Conservation (phyloP, 805 yeast species). For the Sugiyamaella floridensis region DNA sequence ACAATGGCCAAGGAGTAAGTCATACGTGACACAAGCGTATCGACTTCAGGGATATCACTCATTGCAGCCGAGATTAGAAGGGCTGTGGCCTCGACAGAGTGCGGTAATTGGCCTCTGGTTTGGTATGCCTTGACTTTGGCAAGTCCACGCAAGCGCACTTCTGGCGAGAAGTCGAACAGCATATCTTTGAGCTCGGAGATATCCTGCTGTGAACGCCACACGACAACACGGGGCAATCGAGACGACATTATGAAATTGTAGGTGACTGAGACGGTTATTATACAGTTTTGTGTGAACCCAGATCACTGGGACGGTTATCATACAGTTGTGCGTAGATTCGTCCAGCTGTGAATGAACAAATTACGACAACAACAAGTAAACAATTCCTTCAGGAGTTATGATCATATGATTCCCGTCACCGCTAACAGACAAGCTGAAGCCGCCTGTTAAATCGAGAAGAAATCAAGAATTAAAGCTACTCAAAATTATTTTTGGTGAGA, state of each 20-base stretch:
- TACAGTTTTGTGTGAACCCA: too few relatives aligned
- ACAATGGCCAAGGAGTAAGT: slow-evolving; percentile 69
- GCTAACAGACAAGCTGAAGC: background rate
- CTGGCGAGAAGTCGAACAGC: slow-evolving; percentile 43
- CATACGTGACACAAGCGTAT: slow-evolving; percentile 38
- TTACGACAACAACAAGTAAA: background rate
- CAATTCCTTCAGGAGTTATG: background rate
- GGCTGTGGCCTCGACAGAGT: slow-evolving; percentile 62
- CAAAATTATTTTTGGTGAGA: too few relatives aligned
- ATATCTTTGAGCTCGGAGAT: slow-evolving; percentile 36
- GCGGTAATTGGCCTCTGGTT: slow-evolving; percentile 62
- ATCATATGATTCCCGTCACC: background rate
- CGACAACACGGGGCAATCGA: slow-evolving; percentile 29
- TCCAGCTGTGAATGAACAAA: too few relatives aligned
- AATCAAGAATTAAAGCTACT: too few relatives aligned
- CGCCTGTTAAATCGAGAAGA: too few relatives aligned
- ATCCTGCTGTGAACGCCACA: slow-evolving; percentile 39
- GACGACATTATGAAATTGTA: slow-evolving; percentile 5
- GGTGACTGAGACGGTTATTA: too few relatives aligned
- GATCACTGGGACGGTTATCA: too few relatives aligned
- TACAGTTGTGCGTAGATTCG: too few relatives aligned
- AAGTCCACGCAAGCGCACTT: slow-evolving; percentile 42
- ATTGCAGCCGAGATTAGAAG: slow-evolving; percentile 46
- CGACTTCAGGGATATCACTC: slow-evolving; percentile 35
- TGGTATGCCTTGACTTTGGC: slow-evolving; percentile 46